Base-by-base conservation (phyloP, 2,329 filamentous ascomycete genomes). In the Fusarium multiceps region DNA sequence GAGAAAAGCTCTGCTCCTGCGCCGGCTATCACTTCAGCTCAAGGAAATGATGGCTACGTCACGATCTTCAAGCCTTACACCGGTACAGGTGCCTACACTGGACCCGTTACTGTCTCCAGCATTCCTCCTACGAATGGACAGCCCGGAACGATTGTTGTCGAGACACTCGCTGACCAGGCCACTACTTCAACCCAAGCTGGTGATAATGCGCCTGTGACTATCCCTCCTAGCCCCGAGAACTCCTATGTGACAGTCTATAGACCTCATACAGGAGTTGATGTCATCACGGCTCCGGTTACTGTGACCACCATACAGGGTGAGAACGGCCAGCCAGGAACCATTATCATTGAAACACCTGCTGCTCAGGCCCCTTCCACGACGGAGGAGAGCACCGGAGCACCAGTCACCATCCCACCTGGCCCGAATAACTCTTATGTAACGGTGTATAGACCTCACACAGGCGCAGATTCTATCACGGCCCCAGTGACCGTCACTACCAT, bases 201-300 rank as follows among this genome's bases (percentile, higher is more conserved):
- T 13, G 34, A 42, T 7, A n/a, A 42, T 8, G 28, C 47, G 2
- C 56, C 56, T 41, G 64, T 63, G 3, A 68, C 58, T 4, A 67
- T 70, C 14, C 62, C 66, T 3, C 55, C 66, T 6, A 46, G 66
- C 4, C 66, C 66, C 1, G 34, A 56, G 7, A 67, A 59, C 27
- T 45, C 61, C 1, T 70, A 70, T 16, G n/a, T 69, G 9, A 70
- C 67, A 4, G 49, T 70, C 7, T 69, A 70, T 6, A 55, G 67
- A 40, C 66, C 66, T 25, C 62, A 69, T 21, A 58, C 42, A 2
- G 61, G 67, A n/a, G n/a, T 42, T 12, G 54, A 59, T 14, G 13
- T 37, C 9, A 69, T 69, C 11, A 67, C 56, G 14, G 54, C 49
- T 3, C 66, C 67, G 18, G n/a, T 70, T 6, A 69, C 62, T 2